Conservation (phyloP, 495 filamentous ascomycete species). For the Apiosordaria backusii region DNA sequence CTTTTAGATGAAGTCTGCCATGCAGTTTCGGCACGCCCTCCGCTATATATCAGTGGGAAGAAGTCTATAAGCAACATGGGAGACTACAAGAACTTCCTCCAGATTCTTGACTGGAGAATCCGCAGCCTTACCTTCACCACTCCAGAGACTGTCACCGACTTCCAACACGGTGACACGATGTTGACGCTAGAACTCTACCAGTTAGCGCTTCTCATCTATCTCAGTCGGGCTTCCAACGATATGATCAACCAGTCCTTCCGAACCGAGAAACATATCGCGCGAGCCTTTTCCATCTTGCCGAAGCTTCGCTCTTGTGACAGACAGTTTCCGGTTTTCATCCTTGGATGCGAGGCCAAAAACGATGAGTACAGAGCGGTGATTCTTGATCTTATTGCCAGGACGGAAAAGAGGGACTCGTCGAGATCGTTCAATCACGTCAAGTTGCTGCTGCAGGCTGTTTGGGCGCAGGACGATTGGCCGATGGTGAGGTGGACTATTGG, state of each 20-base stretch:
- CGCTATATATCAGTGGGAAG: background rate
- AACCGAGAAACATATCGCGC: background rate
- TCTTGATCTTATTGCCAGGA: slow-evolving; percentile 32
- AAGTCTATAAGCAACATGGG: background rate
- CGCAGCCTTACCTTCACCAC: slow-evolving; percentile 11
- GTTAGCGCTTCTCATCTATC: slow-evolving; percentile 33
- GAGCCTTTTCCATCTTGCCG: background rate
- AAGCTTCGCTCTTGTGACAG: slow-evolving; percentile 20
- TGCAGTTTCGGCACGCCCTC: background rate
- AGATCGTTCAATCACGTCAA: slow-evolving; percentile 29
- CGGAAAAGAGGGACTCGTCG: slow-evolving; percentile 24
- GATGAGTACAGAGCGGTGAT: slow-evolving; percentile 34
- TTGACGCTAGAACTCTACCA: slow-evolving; percentile 29
- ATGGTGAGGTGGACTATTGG: slow-evolving; percentile 30
- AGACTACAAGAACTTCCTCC: slow-evolving; percentile 24
- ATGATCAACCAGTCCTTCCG: slow-evolving; percentile 20
- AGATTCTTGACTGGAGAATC: slow-evolving; percentile 25
- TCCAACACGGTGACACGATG: background rate
- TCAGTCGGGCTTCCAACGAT: slow-evolving; percentile 27
- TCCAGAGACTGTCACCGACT: background rate
- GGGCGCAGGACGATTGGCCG: slow-evolving; percentile 40
- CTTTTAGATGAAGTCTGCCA: background rate
- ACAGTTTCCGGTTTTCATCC: slow-evolving; percentile 38
- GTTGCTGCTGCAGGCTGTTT: slow-evolving; percentile 32
- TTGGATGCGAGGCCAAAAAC: slow-evolving; percentile 38